These are phyloP conservation scores for Pterocarpus macrocarpus DNA, from an alignment of 306 rosid species.

Conservation along the genomic window DNA sequence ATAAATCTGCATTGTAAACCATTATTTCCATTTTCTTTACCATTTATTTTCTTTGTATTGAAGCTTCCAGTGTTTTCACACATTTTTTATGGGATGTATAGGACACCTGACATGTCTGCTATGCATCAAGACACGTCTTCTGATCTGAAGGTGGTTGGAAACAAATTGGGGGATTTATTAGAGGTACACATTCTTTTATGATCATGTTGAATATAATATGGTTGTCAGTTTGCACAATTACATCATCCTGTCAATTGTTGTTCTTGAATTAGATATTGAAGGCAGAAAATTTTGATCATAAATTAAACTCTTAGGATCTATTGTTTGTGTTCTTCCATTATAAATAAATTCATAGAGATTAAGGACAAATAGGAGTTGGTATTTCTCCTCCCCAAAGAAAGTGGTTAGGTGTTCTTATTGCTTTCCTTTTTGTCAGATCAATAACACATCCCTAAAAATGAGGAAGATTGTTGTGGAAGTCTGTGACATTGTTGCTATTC, in stretches of 20 bases:
- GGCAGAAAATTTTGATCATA: constrained; percentile 19
- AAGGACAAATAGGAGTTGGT: constrained; percentile 4
- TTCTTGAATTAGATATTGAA: constrained; percentile 13
- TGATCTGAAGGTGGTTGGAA: constrained; percentile 81
- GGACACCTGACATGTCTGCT: constrained; percentile 95
- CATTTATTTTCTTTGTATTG: neutral
- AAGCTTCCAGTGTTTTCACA: constrained; percentile 34
- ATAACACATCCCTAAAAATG: constrained; percentile 74
- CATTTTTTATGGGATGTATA: constrained; percentile 46
- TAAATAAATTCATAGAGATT: neutral
- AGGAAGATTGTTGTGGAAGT: constrained; percentile 70
- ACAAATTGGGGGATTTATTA: constrained; percentile 74
- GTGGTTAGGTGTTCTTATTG: constrained; percentile 11
- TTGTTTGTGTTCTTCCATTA: constrained; percentile 10
- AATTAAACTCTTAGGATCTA: neutral
- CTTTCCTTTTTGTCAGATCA: constrained; percentile 58
- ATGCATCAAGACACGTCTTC: constrained; percentile 91
- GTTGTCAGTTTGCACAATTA: neutral
- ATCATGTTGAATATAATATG: constrained; percentile 4
- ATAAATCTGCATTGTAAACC: constrained; percentile 18
- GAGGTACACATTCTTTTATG: constrained; percentile 61
- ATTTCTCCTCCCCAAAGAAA: neutral
- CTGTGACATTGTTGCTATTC: constrained; percentile 82
- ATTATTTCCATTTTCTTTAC: constrained; percentile 17
- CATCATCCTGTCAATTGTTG: constrained; percentile 8